Conservation (phyloP, 441 rosid species). For the Syzygium syzygioides region DNA sequence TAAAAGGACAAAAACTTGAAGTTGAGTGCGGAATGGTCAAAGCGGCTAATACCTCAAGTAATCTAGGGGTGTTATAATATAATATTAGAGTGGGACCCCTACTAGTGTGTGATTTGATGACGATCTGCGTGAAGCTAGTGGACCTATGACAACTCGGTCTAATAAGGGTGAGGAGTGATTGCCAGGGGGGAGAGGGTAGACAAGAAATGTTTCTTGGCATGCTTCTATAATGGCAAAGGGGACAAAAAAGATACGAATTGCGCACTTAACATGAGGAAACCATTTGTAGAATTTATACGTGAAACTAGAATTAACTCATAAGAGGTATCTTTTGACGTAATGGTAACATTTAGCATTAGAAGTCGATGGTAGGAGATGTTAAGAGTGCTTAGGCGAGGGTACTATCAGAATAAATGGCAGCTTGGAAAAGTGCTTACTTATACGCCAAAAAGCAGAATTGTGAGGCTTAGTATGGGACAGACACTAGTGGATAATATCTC, state of each 20-base stretch:
- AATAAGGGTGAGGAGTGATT: not conserved
- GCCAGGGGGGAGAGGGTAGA: too few species aligned
- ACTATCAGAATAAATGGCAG: not conserved
- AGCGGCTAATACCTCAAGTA: not conserved
- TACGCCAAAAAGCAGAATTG: too few species aligned
- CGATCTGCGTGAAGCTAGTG: not conserved
- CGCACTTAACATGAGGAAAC: too few species aligned
- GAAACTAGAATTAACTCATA: too few species aligned
- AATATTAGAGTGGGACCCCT: accelerated
- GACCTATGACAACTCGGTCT: not conserved
- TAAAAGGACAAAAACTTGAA: not conserved
- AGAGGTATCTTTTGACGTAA: too few species aligned
- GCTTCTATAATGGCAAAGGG: too few species aligned
- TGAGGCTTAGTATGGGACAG: not conserved
- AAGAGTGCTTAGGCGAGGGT: too few species aligned
- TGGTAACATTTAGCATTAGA: too few species aligned
- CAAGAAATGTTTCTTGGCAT: too few species aligned
- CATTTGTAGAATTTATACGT: too few species aligned
- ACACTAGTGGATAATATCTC: accelerated
- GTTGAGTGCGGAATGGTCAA: not conserved
- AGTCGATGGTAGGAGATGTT: too few species aligned
- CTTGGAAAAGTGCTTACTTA: not conserved
- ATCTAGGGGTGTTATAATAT: not conserved
- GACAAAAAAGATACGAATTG: too few species aligned
- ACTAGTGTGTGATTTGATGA: not conserved